phyloP scores from a whole-genome alignment of 2,329 filamentous ascomycete species.

The Aspergillus sp. region DNA sequence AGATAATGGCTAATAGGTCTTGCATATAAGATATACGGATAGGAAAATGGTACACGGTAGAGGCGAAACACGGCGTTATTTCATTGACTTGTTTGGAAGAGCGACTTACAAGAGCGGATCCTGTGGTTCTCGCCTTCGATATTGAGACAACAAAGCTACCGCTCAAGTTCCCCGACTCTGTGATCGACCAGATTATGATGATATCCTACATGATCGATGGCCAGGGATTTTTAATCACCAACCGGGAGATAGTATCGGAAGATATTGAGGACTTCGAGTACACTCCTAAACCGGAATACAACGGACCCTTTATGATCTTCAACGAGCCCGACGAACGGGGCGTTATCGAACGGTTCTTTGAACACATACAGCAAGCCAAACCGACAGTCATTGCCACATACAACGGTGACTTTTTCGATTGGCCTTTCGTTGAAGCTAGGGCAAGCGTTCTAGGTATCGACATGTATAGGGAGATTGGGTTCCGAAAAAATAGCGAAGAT shows the following conservation, averaged over 20 bases:
- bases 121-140: slow-evolving; percentile 98
- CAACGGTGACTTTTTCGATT: slow-evolving; percentile 99
- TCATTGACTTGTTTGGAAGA: slow-evolving; percentile 84
- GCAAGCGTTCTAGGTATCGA: slow-evolving; percentile 94
- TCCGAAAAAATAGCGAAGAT: slow-evolving; percentile 91
- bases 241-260: slow-evolving; percentile 95
- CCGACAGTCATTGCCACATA: slow-evolving; percentile 99
- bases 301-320: slow-evolving; percentile 94
- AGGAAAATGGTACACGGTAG: slow-evolving; percentile 95
- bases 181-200: slow-evolving; percentile 99
- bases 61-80: slow-evolving; percentile 86
- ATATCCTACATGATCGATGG: slow-evolving; percentile 99
- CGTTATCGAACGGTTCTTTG: slow-evolving; percentile 86
- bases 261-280: slow-evolving; percentile 98
- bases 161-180: slow-evolving; percentile 92
- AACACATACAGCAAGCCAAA: slow-evolving; percentile 89
- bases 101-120: slow-evolving; percentile 84
- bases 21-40: slow-evolving; percentile 74
- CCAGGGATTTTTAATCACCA: slow-evolving; percentile 95
- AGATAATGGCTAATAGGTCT: slow-evolving; percentile 22
- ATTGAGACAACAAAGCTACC: slow-evolving; percentile 97
- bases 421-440: slow-evolving; percentile 94
- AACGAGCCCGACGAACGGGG: slow-evolving; percentile 94
- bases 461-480: slow-evolving; percentile 98
- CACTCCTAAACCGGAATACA: slow-evolving; percentile 94